phyloP scores from a whole-genome alignment of 192 early-diverging fungal genomes.

The Entomortierella lignicola region DNA sequence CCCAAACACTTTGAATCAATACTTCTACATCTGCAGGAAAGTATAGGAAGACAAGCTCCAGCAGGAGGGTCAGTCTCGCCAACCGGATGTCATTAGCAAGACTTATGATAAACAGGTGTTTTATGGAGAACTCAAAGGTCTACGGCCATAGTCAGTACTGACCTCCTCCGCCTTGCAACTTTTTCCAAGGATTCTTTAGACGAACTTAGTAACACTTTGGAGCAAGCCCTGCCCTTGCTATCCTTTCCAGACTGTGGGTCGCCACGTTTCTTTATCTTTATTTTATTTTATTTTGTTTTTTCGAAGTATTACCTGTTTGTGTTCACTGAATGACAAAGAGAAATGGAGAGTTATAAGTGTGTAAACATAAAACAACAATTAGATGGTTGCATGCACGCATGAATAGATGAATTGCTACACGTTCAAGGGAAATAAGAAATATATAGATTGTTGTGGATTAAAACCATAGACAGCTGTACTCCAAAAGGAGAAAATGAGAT shows the following conservation, averaged over 20 bases:
- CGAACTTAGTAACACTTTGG: not conserved
- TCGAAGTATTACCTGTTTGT: too few relatives aligned
- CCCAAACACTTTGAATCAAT: slow-evolving; percentile 9
- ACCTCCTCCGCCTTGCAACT: slow-evolving; percentile 19
- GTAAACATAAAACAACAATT: too few relatives aligned
- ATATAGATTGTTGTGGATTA: too few relatives aligned
- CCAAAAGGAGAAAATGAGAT: too few relatives aligned
- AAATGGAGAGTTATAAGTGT: too few relatives aligned
- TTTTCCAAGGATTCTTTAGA: slow-evolving; percentile 24
- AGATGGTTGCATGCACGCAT: too few relatives aligned
- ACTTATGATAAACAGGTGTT: slow-evolving; percentile 5
- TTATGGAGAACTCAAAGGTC: slow-evolving; percentile 32
- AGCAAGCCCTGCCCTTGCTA: slow-evolving; percentile 2
- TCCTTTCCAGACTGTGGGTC: slow-evolving; percentile 16
- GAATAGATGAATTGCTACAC: too few relatives aligned
- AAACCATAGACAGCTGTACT: too few relatives aligned
- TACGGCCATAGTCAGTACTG: slow-evolving; percentile 2
- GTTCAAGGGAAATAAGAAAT: too few relatives aligned
- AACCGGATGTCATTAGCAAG: slow-evolving; percentile 12
- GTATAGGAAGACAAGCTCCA: slow-evolving; percentile 13
- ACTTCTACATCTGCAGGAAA: slow-evolving; percentile 11
- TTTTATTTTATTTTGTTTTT: too few relatives aligned
- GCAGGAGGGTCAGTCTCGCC: slow-evolving; percentile 26
- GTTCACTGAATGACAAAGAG: too few relatives aligned
- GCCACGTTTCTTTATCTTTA: slow-evolving; percentile 14